Base-by-base conservation (phyloP, 2,329 filamentous ascomycete species). In the Ilyonectria mors-panacis region DNA sequence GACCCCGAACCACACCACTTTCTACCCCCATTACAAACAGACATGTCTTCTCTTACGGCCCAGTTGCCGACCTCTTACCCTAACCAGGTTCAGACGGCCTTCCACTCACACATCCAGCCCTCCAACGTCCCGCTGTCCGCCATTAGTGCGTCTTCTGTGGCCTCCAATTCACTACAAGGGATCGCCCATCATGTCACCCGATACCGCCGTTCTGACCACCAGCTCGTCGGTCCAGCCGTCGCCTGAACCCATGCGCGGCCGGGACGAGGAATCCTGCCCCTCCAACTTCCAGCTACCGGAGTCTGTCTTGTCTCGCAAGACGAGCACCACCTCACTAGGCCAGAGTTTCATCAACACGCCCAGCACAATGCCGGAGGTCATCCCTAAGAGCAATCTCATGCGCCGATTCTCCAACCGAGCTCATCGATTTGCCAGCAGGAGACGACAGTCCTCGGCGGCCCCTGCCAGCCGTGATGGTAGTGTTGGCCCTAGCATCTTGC, bases 401-500 rank as follows among this genome's bases (percentile, higher is more conserved):
- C 91, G 96, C 69, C 89, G 95, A 69, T 84, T 98, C 23, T 98
- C 96, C 35, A 93, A 93, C 74, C 91, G 92, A 68, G 94, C 94
- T 6, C 90, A 89, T 53, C 91, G 89, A 80, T 91, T 92, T 85
- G 79, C 90, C 78, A 82, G 81, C 44, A 87, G 91, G 67, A 90
- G 94, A 69, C 88, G 95, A 68, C 91, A 92, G 68, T 97, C 94
- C 17, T 94, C 93, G 3, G 91, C 91, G 1, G 88, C 92, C 50
- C 89, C 92, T 21, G 90, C 91, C 67, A 94, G 92, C 78, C 91
- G 95, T 47, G 94, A 98, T 77, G 91, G 93, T 68, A 98, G 95
- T 78, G 92, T 94, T 28, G 96, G 96, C 0, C 96, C 96, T 2
- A 92, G 94, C 63, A 93, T 97, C 59, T 89, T 97, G 80, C 91